Conservation (phyloP, 1,139 yeast genomes). For the Entelexis paramagnoliae region DNA sequence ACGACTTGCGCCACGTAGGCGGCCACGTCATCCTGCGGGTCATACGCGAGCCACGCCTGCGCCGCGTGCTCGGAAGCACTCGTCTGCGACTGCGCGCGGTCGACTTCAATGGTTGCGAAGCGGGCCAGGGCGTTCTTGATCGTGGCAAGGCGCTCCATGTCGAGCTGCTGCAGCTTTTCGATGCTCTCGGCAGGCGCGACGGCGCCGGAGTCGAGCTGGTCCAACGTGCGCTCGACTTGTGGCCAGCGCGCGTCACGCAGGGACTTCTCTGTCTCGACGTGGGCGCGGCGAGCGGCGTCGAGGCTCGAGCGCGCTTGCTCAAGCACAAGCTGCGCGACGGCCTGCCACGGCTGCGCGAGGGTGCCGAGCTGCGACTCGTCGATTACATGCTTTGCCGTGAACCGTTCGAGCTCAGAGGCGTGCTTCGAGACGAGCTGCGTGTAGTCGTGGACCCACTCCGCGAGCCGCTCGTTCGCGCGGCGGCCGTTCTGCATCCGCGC, state of each 20-base stretch:
- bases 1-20: conserved; percentile 44
- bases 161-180: conserved; percentile 76
- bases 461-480: conserved; percentile 29
- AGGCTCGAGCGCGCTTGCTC: conserved; percentile 29
- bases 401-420: conserved; percentile 32
- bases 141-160: conserved; percentile 53
- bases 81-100: conserved; percentile 30
- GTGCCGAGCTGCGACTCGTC: conserved; percentile 28
- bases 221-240: conserved; percentile 28
- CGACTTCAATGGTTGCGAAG: conserved; percentile 49
- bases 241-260: conserved; percentile 27
- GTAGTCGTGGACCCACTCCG: conserved; percentile 34
- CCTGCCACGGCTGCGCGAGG: conserved; percentile 31
- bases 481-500: conserved; percentile 30
- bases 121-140: conserved; percentile 59
- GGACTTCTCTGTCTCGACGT: conserved; percentile 31
- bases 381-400: conserved; percentile 25
- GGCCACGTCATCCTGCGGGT: conserved; percentile 48
- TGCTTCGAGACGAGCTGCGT: conserved; percentile 31
- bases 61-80: conserved; percentile 51
- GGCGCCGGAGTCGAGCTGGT: conserved; percentile 28
- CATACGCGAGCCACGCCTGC: conserved; percentile 50
- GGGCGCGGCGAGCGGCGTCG: conserved; percentile 29
- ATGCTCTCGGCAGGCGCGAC: conserved; percentile 24
- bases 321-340: conserved; percentile 26